Evolutionary conservation across 2,329 filamentous ascomycete genomes (phyloP).

Genomic region (Exophiala lecanii-corni): DNA sequence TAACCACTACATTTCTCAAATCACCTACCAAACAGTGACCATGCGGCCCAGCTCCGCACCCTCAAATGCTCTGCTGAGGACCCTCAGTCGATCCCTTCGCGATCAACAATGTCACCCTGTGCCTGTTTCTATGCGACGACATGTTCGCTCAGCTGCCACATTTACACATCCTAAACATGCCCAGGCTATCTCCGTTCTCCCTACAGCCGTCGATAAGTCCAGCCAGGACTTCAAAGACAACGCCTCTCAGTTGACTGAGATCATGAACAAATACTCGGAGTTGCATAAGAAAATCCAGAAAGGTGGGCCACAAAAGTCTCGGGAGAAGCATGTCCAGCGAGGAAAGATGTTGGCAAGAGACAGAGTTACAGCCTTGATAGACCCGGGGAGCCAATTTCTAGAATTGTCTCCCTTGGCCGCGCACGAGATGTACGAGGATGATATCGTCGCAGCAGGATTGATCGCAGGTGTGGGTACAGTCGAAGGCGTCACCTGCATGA

Average conservation of each 20-base stretch:
- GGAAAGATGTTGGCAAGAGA: conserved; percentile 95
- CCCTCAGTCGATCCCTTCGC: conserved; percentile 12
- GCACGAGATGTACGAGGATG: conserved; percentile 80
- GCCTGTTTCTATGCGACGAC: conserved; percentile 2
- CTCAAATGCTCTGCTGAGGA: conserved; percentile 13
- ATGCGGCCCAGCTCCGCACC: conserved; percentile 16
- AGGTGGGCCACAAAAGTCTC: conserved; percentile 75
- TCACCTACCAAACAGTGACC: too few species aligned
- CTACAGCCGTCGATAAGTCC: conserved; percentile 68
- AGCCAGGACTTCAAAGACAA: conserved; percentile 81
- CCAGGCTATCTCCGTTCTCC: conserved; percentile 73
- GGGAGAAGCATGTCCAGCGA: conserved; percentile 78
- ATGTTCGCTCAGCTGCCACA: conserved; percentile 55
- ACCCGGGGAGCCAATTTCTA: conserved; percentile 83
- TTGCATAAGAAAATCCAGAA: conserved; percentile 68
- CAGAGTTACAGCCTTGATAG: conserved; percentile 78
- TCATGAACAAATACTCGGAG: conserved; percentile 62
- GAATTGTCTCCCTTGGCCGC: conserved; percentile 92
- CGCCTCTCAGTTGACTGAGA: conserved; percentile 67
- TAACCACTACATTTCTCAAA: too few species aligned
- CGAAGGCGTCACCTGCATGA: conserved; percentile 84
- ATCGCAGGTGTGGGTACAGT: conserved; percentile 89
- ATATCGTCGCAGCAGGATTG: conserved; percentile 84
- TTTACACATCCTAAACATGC: conserved; percentile 80
- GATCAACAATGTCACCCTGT: conserved; percentile 10